Base-by-base conservation (phyloP, 345 rosid genomes). In the Abelmoschus esculentus region DNA sequence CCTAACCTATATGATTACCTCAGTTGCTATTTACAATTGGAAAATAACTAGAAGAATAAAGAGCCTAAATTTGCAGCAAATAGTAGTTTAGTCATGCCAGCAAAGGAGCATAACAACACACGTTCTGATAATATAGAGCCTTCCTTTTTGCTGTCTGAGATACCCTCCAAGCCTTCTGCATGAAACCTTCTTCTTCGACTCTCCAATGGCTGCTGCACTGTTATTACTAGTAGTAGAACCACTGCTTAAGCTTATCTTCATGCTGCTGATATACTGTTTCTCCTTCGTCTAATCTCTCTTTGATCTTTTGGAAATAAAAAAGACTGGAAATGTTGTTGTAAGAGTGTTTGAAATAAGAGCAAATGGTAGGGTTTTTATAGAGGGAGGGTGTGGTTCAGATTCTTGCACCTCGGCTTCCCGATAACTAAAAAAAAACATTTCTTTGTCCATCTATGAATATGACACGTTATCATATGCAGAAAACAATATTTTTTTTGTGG, bases 81-180 rank as follows among this genome's bases (percentile, higher is more conserved):
- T 7, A 31, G 11, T 31, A 32, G 5, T 32, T 32, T 52, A 87
- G 70, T 85, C 92, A 70, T 80, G 89, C 89, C 89, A 87, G 61
- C 92, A 87, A 50, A 87, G 79, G 50, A 87, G 92, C 84, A 87
- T 85, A 72, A 82, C 86, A 2, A 87, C 82, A 73, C 92, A 87
- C 79, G 84, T 77, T 58, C 79, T 75, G 8, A 87, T 82, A 49
- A 87, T 85, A 78, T 87, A 87, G 26, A 87, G 79, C 68, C 89
- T 85, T 61, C 84, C 89, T 56, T 78, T 84, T 49, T 84, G 92
- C 28, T 87, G 61, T 57, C 72, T 82, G 4, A 85, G 55, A 70
- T 82, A 82, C 44, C 89, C 86, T 61, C 92, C 84, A 38, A 85
- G 86, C 77, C 72, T 78, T 76, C 74, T 77, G 73, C 83, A 71